Base-by-base conservation (phyloP, 164 flowering plant species). In the Macadamia integrifolia region DNA sequence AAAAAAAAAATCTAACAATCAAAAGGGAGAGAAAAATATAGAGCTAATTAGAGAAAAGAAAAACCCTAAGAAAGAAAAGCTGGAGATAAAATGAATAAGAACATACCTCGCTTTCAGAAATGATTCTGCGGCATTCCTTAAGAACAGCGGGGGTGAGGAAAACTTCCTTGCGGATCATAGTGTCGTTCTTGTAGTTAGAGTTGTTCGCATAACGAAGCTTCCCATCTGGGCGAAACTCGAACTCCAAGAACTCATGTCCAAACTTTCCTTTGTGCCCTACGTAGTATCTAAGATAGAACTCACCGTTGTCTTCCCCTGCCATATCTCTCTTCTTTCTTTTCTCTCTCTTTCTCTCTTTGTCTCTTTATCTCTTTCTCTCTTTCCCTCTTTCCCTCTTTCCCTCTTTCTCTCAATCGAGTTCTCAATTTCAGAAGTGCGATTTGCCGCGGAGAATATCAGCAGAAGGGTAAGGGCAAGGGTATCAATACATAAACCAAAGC, bases 141-240 rank as follows among this genome's bases (percentile, higher is more conserved):
- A 91, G 84, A 62, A 87, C 97, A 62, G 98, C 83, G 15, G 97
- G 92, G 50, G 96, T 83, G 70, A 93, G 84, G 71, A 87, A 91
- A 69, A 93, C 89, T 77, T 93, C 94, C 72, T 93, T 93, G 53
- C 98, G 92, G 61, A 91, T 93, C 88, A 93, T 93, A 70, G 91
- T 91, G 71, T 93, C 97, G 84, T 91, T 93, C 77, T 89, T 93
- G 88, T 93, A 93, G 83, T 93, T 93, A 77, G 96, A 93, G 79
- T 93, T 93, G 85, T 93, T 91, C 61, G 98, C 94, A 46, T 91
- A 91, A 0, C 96, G 86, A 61, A 91, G 96, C 86, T 91, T 91
- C 13, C 98, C 97, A 49, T 93, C 96, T 23, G 93, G 92, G 43
- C 93, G 71, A 75, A 93, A 93, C 85, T 93, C 96, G 76, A 91